Conservation (phyloP, 352 stramenopile species). For the Phytophthora macrochlamydospora region DNA sequence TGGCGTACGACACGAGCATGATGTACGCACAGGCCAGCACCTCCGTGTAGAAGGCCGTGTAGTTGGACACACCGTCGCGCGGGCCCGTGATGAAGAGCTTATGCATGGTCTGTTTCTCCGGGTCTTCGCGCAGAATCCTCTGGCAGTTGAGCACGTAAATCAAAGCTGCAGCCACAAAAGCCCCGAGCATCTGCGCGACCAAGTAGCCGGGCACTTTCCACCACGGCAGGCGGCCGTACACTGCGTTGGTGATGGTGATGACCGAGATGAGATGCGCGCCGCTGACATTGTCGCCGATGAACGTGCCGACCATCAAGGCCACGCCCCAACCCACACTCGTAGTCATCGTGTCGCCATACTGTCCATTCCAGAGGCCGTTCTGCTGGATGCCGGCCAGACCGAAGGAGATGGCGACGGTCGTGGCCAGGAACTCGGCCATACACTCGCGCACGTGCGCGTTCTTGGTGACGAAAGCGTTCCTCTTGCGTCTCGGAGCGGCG, state of each 20-base stretch:
- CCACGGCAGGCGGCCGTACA: slow-evolving; percentile 51
- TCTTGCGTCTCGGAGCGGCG: slow-evolving; percentile 4
- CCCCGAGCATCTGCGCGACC: slow-evolving; percentile 36
- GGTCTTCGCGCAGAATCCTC: slow-evolving; percentile 27
- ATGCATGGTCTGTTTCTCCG: slow-evolving; percentile 27
- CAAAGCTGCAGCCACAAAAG: slow-evolving; percentile 24
- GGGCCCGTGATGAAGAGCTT: slow-evolving; percentile 36
- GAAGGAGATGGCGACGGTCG: slow-evolving; percentile 53
- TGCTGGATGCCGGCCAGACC: slow-evolving; percentile 50
- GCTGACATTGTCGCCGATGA: slow-evolving; percentile 43
- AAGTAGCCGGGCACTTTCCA: slow-evolving; percentile 53
- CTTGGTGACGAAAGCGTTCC: slow-evolving; percentile 17
- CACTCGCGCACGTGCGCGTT: slow-evolving; percentile 49
- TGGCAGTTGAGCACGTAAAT: slow-evolving; percentile 37
- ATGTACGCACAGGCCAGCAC: slow-evolving; percentile 33
- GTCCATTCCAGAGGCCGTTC: slow-evolving; percentile 42
- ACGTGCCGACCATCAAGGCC: slow-evolving; percentile 59
- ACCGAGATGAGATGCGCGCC: slow-evolving; percentile 63
- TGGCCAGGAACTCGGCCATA: slow-evolving; percentile 55
- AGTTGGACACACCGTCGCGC: slow-evolving; percentile 22
- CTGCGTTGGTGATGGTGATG: slow-evolving; percentile 51
- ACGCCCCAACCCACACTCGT: slow-evolving; percentile 64
- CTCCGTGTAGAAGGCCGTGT: slow-evolving; percentile 39
- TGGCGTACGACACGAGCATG: slow-evolving; percentile 35
- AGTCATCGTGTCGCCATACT: slow-evolving; percentile 44